Percentiles rank a stretch among this genome's conserved stretches.
Evolutionary conservation across 148 eudicot species (phyloP).

Genomic region (Rhododendron ferrugineum): DNA sequence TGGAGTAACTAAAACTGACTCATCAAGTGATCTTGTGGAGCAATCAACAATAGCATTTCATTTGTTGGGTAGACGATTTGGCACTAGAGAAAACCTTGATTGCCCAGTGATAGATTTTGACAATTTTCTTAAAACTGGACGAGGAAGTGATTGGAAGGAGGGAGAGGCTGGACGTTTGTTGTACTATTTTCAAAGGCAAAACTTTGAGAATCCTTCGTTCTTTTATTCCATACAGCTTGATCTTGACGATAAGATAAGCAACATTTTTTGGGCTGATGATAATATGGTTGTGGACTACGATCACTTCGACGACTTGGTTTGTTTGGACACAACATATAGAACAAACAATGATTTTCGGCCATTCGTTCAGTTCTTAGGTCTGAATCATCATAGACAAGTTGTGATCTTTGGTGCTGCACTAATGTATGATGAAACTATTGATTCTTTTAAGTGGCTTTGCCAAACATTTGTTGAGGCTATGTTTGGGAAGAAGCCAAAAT

Average conservation of each 20-base stretch:
- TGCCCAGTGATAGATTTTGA: background rate
- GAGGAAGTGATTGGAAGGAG: slow-evolving; percentile 9
- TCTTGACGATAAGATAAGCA: slow-evolving; percentile 10
- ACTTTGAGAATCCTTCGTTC: slow-evolving; percentile 11
- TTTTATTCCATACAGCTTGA: slow-evolving; percentile 19
- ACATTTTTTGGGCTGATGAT: slow-evolving; percentile 21
- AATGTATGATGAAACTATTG: slow-evolving; percentile 16
- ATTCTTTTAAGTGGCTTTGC: slow-evolving; percentile 18
- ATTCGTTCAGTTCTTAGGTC: slow-evolving; percentile 14
- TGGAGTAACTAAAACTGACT: background rate
- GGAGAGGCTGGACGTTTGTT: slow-evolving; percentile 14
- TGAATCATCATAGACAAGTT: slow-evolving; percentile 14
- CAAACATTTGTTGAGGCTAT: slow-evolving; percentile 7
- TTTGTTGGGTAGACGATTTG: slow-evolving; percentile 3
- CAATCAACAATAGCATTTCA: slow-evolving; percentile 8
- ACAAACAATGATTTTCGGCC: background rate
- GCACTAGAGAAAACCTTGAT: background rate
- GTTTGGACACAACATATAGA: slow-evolving; percentile 14
- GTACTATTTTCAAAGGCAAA: slow-evolving; percentile 19
- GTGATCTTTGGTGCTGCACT: slow-evolving; percentile 21
- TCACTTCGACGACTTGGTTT: slow-evolving; percentile 14
- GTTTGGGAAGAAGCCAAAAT: slow-evolving; percentile 16
- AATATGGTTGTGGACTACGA: slow-evolving; percentile 18
- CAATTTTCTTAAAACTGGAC: background rate
- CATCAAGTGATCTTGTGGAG: background rate